Evolutionary conservation across 495 filamentous ascomycete species (phyloP), one percentile per base, ranked within the genome.

Genomic region (Hypomontagnella submonticulosa): DNA sequence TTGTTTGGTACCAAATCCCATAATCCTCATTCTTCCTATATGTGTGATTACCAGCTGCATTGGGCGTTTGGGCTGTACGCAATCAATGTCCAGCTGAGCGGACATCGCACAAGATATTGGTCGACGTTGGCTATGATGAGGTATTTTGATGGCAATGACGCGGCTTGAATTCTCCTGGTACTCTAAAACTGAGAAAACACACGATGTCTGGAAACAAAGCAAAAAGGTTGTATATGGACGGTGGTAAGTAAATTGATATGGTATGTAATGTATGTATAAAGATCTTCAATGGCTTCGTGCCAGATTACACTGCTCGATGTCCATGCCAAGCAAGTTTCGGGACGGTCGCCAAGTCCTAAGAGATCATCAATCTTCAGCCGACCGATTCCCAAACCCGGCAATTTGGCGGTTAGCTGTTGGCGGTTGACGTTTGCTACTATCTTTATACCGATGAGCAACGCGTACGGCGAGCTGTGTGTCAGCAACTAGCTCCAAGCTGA

Each of bases 341-440:
- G 47, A 43, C 32, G 34, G 46, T 34, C 41, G 63, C 57, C 63
- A 67, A 67, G 63, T 57, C 9, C 44, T 34, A 53, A 60, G 63
- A 67, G 63, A 67, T 67, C 63, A 61, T 62, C 44, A 41, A 67
- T 67, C 63, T 67, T 62, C 44, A 41, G 47, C 53, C 30, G 46
- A 46, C n/a, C 40, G 33, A 61, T 46, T 66, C 23, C 23, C 48
- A 55, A 42, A 49, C 56, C 30, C 36, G 16, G 8, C 30, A 18
- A 10, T n/a, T 33, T 30, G 13, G 18, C 32, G 43, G 52, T 54
- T 62, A 15, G 48, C 19, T 23, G 58, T 32, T 55, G 56, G 49
- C 41, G 33, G 13, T 53, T 19, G 50, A 38, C 16, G 9, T 36
- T 11, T 46, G 46, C 30, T 51, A 23, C 51, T 61, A 57, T 57